A percentile compares a stretch with the other conserved stretches of the same genome.
These are phyloP conservation scores for Penicillium hordei DNA, from an alignment of 2,329 filamentous ascomycete species.

Conservation along the genomic window DNA sequence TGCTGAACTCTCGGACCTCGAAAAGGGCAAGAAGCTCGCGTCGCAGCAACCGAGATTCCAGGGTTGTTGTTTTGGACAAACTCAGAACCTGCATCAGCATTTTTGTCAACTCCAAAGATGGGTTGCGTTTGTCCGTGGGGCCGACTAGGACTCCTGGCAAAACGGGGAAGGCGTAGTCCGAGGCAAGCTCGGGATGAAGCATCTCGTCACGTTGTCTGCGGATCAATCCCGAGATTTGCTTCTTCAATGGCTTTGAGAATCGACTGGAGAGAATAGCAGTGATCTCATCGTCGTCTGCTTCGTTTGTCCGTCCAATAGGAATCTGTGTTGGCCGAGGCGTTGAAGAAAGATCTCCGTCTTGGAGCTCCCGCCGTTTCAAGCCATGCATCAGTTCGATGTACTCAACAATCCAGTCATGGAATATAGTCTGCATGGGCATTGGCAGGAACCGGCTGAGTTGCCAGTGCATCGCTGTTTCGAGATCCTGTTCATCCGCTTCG, in stretches of 20 bases:
- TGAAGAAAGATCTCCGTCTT: conserved; percentile 60
- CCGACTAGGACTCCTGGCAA: conserved; percentile 57
- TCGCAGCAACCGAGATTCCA: conserved; percentile 82
- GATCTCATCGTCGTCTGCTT: conserved; percentile 59
- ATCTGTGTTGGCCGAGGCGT: conserved; percentile 61
- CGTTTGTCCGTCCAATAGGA: conserved; percentile 57
- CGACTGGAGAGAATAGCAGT: conserved; percentile 72
- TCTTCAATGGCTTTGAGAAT: conserved; percentile 87
- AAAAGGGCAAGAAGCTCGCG: conserved; percentile 88
- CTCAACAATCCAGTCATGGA: conserved; percentile 90
- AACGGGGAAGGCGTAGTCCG: conserved; percentile 80
- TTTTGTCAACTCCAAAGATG: conserved; percentile 88
- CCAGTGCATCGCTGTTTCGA: conserved; percentile 98
- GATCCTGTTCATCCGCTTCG: conserved; percentile 70
- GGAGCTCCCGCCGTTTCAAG: conserved; percentile 65
- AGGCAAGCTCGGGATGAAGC: conserved; percentile 80
- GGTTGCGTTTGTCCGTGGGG: conserved; percentile 60
- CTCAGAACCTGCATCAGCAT: conserved; percentile 87
- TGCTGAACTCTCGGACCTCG: conserved; percentile 90
- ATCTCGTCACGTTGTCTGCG: conserved; percentile 84
- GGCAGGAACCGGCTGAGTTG: conserved; percentile 91
- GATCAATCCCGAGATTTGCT: conserved; percentile 79
- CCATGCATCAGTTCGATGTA: conserved; percentile 93
- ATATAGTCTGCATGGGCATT: conserved; percentile 72
- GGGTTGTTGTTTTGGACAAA: conserved; percentile 83